phyloP scores from a whole-genome alignment of 176 grass and related monocot species.

The Oryza nivara region DNA sequence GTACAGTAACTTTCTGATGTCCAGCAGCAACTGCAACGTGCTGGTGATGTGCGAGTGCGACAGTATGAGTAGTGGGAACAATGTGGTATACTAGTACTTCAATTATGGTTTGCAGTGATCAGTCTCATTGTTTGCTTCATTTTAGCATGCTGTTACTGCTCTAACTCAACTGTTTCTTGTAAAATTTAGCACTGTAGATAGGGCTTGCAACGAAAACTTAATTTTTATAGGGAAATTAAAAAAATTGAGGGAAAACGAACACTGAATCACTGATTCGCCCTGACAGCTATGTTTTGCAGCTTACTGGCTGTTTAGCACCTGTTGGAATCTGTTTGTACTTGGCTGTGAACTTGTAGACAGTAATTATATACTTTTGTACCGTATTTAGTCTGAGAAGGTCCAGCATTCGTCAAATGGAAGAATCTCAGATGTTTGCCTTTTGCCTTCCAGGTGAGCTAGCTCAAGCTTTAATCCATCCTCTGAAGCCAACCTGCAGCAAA shows the following conservation, averaged over 20 bases:
- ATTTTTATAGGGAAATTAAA: too few relatives aligned
- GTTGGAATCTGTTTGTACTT: background rate
- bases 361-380: background rate
- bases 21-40: background rate
- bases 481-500: background rate
- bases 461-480: background rate
- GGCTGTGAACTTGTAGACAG: background rate
- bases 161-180: background rate
- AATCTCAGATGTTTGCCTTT: background rate
- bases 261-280: too few relatives aligned
- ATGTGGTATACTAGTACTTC: background rate
- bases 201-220: too few relatives aligned
- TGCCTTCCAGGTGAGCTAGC: slow-evolving; percentile 28
- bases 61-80: background rate
- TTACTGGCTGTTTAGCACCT: background rate
- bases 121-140: background rate
- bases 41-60: background rate
- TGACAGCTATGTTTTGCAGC: background rate
- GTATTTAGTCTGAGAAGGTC: background rate
- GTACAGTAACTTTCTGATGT: slow-evolving; percentile 4
- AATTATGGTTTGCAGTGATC: background rate
- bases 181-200: background rate
- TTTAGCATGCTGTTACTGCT: background rate
- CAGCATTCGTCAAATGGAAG: slow-evolving; percentile 15
- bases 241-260: too few relatives aligned